Base-by-base conservation (phyloP, 352 stramenopile species). In the Aphanomyces cochlioides region DNA sequence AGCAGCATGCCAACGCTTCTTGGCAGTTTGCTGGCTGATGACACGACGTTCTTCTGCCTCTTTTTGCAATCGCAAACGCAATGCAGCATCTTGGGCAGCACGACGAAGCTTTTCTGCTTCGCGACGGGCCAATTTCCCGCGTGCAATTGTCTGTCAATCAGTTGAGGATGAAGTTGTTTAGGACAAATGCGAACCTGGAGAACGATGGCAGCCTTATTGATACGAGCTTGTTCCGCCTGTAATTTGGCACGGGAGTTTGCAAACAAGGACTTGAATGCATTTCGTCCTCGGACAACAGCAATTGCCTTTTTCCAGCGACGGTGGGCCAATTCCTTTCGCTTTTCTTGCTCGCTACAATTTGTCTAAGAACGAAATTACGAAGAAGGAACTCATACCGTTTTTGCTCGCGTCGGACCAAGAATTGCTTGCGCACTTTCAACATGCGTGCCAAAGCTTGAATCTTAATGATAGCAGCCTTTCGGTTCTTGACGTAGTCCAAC, bases 361-460 rank as follows among this genome's bases (percentile, higher is more conserved):
- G 28, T 28, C 28, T 28, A 28, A 28, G 28, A 28, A 28, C 28
- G 2, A 28, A 65, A 8, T 10, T 10, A 65, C 39, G 10, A 48
- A 10, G 12, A 39, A 7, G 37, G 50, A 12, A 10, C 19, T 77
- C 73, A 34, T 88, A 85, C n/a, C 87, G 85, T 65, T 91, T 75
- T 15, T 75, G 75, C 64, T 90, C 92, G 17, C 87, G 87, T 41
- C 66, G 60, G 40, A 78, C 78, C 39, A 95, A 79, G 57, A 95
- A 93, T 73, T 92, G 79, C 76, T 93, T 93, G 48, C 86, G 85
- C 34, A 93, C 79, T 19, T 84, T 78, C 75, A 86, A 90, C 88
- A 96, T 96, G 73, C 88, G 88, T 75, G 92, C 87, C 13, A 91
- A 76, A 19, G 88, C 78, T 74, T 96, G 88, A 75, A 96, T 82